phyloP scores from a whole-genome alignment of 73 alveolate species.

The Paramecium bursaria region DNA sequence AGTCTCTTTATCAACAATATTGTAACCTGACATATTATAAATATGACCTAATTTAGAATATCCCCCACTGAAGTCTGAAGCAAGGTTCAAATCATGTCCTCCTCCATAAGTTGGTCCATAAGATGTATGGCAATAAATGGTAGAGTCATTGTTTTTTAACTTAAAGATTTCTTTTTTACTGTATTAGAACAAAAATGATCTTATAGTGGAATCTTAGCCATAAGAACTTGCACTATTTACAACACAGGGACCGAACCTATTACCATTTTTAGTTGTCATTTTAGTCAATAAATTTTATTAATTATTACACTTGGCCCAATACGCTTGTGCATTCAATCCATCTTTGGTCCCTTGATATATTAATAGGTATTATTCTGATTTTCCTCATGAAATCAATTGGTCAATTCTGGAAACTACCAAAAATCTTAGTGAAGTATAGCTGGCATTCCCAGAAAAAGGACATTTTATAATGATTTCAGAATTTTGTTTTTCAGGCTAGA shows the following conservation, averaged over 20 bases:
- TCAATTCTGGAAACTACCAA: too few species aligned
- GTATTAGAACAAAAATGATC: background rate
- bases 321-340: background rate
- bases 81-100: conserved; percentile 71
- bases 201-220: background rate
- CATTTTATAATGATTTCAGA: too few species aligned
- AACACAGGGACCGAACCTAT: conserved; percentile 28
- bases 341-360: conserved; percentile 44
- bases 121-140: conserved; percentile 69
- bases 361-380: background rate
- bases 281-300: conserved; percentile 6
- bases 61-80: background rate
- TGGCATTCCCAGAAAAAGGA: too few species aligned
- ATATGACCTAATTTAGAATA: background rate
- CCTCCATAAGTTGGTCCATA: conserved; percentile 77
- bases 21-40: background rate
- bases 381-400: too few species aligned
- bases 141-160: background rate
- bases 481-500: too few species aligned
- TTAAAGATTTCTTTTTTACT: background rate
- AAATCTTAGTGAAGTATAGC: too few species aligned
- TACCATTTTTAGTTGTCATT: too few species aligned
- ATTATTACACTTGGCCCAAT: conserved; percentile 11
- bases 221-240: background rate
- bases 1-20: background rate